Base-by-base conservation (phyloP, 345 rosid species). In the Salix viminalis region DNA sequence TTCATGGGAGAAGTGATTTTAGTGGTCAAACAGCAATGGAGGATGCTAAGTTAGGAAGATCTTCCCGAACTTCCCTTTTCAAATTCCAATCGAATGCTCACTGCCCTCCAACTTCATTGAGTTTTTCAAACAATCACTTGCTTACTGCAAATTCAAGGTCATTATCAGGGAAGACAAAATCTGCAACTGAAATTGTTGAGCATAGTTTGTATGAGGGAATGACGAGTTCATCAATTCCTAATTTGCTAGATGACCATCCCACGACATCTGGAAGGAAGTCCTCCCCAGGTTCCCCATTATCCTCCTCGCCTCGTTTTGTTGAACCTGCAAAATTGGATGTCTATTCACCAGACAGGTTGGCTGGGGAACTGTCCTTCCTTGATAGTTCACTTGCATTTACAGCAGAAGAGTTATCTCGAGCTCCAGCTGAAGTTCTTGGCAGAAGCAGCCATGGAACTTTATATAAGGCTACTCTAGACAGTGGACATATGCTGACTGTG, bases 401-500 rank as follows among this genome's bases (percentile, higher is more conserved):
- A 41, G 94, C 92, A 26, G 99, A 95, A 85, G 97, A 95, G 79
- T 81, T 95, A 82, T 92, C 97, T 74, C 87, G 92, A 79, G 99
- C 99, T 81, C 97, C 97, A n/a, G 97, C 99, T 4, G 97, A 95
- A 88, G 97, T 95, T 86, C 94, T 95, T 50, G 97, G 99, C 39
- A 88, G 99, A 86, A 92, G 99, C 89, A 95, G 97, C 80, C 97
- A 90, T 81, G 97, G 97, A 76, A 95, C 99, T 67, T 82, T 92
- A 2, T 95, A 95, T 71, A 92, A 93, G 86, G 99, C 99, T 67
- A 93, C 97, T 77, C 87, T 95, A 66, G 94, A 84, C 73, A 84
- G 83, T 32, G 97, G 96, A 9, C 91, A 93, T 80, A 86, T 90
- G 93, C 74, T 95, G 85, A 84, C 94, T 26, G 99, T 95, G 86